Evolutionary conservation across 2,329 filamentous ascomycete genomes (phyloP).

Genomic region (Elsinoe ampelina): DNA sequence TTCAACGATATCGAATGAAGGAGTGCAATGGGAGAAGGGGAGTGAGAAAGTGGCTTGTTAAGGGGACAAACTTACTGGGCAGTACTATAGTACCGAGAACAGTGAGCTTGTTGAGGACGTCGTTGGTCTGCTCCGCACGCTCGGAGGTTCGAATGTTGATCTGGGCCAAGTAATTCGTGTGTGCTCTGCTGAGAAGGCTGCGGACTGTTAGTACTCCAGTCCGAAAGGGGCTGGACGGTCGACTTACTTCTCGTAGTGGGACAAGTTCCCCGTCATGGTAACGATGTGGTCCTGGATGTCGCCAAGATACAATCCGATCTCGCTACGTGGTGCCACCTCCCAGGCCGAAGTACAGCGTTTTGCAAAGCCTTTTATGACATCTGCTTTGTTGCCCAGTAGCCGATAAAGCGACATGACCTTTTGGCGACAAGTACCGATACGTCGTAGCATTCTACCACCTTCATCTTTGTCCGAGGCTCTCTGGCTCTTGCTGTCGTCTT

Average conservation of each 20-base stretch:
- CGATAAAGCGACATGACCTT: constrained; percentile 95
- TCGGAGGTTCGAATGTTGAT: constrained; percentile 99
- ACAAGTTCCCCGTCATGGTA: constrained; percentile 94
- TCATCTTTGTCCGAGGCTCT: constrained; percentile 32
- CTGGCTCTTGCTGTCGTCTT: constrained; percentile 20
- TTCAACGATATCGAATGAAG: no score
- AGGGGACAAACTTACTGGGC: constrained; percentile 43
- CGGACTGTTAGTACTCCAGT: constrained; percentile 17
- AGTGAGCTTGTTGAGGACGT: constrained; percentile 88
- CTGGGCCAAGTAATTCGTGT: constrained; percentile 96
- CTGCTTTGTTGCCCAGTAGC: constrained; percentile 89
- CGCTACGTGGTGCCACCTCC: constrained; percentile 87
- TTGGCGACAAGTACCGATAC: constrained; percentile 89
- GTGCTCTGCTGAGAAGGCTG: constrained; percentile 80
- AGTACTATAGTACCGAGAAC: constrained; percentile 94
- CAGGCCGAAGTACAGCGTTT: constrained; percentile 97
- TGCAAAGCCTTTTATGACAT: constrained; percentile 98
- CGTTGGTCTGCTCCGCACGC: constrained; percentile 87
- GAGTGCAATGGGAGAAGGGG: no score
- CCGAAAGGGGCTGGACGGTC: not conserved
- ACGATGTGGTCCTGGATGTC: constrained; percentile 99
- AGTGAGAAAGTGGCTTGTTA: no score
- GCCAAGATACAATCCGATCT: constrained; percentile 94
- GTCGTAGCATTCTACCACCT: constrained; percentile 75
- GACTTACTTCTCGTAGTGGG: constrained; percentile 87